A percentile compares a stretch with the other conserved stretches of the same genome.
Evolutionary conservation across 768 basidiomycete genomes (phyloP).

Genomic region (Xanthoconium stramineum): DNA sequence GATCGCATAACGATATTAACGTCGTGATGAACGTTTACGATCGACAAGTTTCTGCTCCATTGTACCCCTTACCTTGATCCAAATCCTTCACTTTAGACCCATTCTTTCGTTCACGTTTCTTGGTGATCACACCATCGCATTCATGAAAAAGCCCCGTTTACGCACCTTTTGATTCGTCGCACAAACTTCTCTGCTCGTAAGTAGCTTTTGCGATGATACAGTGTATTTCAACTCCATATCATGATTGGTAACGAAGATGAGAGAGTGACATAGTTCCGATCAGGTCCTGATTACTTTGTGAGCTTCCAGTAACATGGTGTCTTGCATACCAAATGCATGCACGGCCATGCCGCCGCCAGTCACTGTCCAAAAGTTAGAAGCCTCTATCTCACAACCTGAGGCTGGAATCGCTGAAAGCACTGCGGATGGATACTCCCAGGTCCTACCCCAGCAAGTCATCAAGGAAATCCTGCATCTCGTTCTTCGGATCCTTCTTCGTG

Average conservation of each 20-base stretch:
- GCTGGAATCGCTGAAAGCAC: neutral
- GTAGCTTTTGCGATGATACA: neutral
- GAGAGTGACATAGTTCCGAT: neutral
- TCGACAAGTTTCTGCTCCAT: neutral
- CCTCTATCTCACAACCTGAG: neutral
- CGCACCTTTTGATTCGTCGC: conserved; percentile 1
- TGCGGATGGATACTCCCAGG: neutral
- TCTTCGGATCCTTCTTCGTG: conserved; percentile 42
- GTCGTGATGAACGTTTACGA: conserved; percentile 15
- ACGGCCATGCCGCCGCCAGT: neutral
- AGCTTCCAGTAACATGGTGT: too few relatives aligned
- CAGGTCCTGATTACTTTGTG: neutral
- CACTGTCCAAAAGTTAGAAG: neutral
- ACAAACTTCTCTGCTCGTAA: conserved; percentile 1
- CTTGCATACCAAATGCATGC: too few relatives aligned
- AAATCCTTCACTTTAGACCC: neutral
- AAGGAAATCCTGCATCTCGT: conserved; percentile 68
- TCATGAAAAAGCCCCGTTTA: neutral
- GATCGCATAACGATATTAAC: conserved; percentile 10
- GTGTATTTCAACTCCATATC: conserved; percentile 4
- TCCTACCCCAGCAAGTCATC: conserved; percentile 57
- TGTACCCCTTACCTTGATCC: neutral
- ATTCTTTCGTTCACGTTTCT: neutral
- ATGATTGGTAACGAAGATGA: neutral
- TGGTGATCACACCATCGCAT: conserved; percentile 4